phyloP scores from a whole-genome alignment of 1,284 basidiomycete genomes.

The Abortiporus biennis region DNA sequence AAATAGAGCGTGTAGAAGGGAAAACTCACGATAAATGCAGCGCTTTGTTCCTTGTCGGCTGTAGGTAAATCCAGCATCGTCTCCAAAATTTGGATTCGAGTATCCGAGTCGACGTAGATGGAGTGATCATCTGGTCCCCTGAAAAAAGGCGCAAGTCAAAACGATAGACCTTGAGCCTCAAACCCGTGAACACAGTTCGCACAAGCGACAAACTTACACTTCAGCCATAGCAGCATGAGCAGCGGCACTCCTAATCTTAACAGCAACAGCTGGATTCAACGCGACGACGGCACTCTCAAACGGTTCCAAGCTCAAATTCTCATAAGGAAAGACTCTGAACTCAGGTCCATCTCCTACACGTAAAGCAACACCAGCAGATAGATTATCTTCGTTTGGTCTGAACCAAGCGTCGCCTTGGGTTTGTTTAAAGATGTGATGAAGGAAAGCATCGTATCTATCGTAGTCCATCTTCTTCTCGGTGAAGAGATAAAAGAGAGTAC shows the following conservation, averaged over 20 bases:
- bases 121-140: constrained; percentile 46
- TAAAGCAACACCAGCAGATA: constrained; percentile 58
- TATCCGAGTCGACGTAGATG: constrained; percentile 63
- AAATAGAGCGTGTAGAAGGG: neutral
- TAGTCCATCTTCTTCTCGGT: constrained; percentile 34
- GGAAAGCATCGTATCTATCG: constrained; percentile 44
- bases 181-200: neutral
- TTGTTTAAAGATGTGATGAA: constrained; percentile 51
- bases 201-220: constrained; percentile 41
- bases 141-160: constrained; percentile 9
- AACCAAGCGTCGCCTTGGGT: constrained; percentile 58
- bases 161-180: constrained; percentile 7
- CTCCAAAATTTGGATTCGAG: constrained; percentile 67
- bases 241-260: constrained; percentile 74
- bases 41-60: constrained; percentile 81
- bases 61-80: constrained; percentile 64
- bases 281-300: constrained; percentile 69
- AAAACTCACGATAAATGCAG: constrained; percentile 69
- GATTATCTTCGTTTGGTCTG: constrained; percentile 41
- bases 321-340: constrained; percentile 71
- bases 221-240: constrained; percentile 74
- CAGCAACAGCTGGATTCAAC: constrained; percentile 76
- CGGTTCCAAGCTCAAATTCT: constrained; percentile 58
- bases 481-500: constrained; percentile 5
- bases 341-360: constrained; percentile 49